Evolutionary conservation across 495 filamentous ascomycete genomes (phyloP).

Genomic region (Penicillium ucsense): DNA sequence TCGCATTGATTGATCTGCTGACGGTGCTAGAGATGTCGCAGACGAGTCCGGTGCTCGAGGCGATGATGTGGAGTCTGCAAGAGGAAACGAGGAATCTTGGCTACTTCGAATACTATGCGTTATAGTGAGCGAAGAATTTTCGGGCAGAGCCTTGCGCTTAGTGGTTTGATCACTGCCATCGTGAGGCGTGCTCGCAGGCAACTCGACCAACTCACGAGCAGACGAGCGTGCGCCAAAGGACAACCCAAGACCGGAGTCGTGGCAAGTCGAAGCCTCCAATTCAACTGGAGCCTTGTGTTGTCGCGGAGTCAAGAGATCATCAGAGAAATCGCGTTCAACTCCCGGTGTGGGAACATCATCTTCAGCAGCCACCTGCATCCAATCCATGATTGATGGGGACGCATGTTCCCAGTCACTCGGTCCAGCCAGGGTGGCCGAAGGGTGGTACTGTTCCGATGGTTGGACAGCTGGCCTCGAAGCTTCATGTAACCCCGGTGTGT

Average conservation of each 20-base stretch:
- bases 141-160: background rate
- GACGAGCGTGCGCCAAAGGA: conserved; percentile 24
- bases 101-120: conserved; percentile 45
- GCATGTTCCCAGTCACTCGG: conserved; percentile 46
- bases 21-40: conserved; percentile 30
- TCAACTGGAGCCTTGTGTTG: conserved; percentile 4
- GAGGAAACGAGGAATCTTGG: conserved; percentile 32
- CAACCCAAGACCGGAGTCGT: conserved; percentile 23
- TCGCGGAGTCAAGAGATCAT: conserved; percentile 18
- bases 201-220: background rate
- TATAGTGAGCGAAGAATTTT: conserved; percentile 46
- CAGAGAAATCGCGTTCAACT: conserved; percentile 6
- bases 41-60: conserved; percentile 29
- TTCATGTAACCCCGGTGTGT: conserved; percentile 21
- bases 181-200: background rate
- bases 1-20: conserved; percentile 17
- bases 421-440: conserved; percentile 36
- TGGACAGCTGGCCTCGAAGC: background rate
- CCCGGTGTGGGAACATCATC: conserved; percentile 21
- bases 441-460: conserved; percentile 11
- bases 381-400: conserved; percentile 47
- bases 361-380: conserved; percentile 40
- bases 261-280: conserved; percentile 3
- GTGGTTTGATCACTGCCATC: background rate
- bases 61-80: conserved; percentile 25